These are phyloP conservation scores for Sporisorium reilianum DNA, from an alignment of 1,284 basidiomycete species.

Conservation along the genomic window DNA sequence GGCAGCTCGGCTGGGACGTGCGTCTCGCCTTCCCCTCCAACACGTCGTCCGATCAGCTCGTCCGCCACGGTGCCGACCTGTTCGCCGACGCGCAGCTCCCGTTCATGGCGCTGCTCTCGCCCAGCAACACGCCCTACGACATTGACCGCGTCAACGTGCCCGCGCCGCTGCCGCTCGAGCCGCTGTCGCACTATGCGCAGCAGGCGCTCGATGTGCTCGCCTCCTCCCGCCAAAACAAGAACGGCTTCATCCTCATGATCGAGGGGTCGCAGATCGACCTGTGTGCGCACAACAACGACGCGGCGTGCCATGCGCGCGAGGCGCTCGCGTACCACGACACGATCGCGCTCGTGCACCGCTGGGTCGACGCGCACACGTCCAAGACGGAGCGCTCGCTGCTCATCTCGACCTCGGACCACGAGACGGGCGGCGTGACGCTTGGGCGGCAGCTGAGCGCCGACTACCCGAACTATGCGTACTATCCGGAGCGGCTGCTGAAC, in stretches of 20 bases:
- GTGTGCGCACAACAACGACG: constrained; percentile 63
- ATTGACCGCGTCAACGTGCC: constrained; percentile 59
- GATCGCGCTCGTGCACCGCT: constrained; percentile 64
- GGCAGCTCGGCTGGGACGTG: constrained; percentile 56
- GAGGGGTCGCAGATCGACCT: constrained; percentile 67
- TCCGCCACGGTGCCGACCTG: constrained; percentile 2
- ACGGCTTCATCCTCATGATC: constrained; percentile 66
- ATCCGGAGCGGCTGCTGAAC: constrained; percentile 67
- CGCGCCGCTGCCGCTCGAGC: constrained; percentile 32
- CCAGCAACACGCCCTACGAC: constrained; percentile 66
- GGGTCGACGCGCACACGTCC: constrained; percentile 63
- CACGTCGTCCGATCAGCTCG: constrained; percentile 18
- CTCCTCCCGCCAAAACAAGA: constrained; percentile 29
- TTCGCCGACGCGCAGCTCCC: constrained; percentile 34
- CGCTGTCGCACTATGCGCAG: constrained; percentile 42
- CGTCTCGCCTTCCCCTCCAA: constrained; percentile 38
- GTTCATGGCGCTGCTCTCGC: constrained; percentile 54
- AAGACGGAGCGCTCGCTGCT: constrained; percentile 65
- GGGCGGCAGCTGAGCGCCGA: constrained; percentile 66
- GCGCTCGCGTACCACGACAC: constrained; percentile 70
- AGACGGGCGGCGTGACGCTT: constrained; percentile 70
- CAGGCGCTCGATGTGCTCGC: constrained; percentile 50
- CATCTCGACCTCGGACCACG: constrained; percentile 70
- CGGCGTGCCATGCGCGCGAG: constrained; percentile 64
- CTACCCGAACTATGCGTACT: constrained; percentile 69